These are phyloP conservation scores for Alternaria alternata DNA, from an alignment of 2,329 filamentous ascomycete species.

Conservation along the genomic window DNA sequence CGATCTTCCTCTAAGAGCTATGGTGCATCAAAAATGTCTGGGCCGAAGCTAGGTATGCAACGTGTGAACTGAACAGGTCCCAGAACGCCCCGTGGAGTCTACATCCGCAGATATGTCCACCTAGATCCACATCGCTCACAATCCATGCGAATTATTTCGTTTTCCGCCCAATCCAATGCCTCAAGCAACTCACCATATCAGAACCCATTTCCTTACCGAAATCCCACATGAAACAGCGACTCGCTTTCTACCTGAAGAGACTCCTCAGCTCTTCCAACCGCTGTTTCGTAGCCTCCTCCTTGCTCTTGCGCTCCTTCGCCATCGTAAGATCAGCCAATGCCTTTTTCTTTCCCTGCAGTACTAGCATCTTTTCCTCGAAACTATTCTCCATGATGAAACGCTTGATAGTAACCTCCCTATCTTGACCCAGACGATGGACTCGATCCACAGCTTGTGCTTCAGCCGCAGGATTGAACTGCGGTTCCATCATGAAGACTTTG, in stretches of 20 bases:
- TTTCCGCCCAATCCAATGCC: neutral
- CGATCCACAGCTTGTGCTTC: slow-evolving; percentile 95
- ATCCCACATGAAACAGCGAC: neutral
- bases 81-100: neutral
- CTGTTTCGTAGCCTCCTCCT: slow-evolving; percentile 70
- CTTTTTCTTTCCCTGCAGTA: slow-evolving; percentile 91
- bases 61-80: neutral
- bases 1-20: neutral
- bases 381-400: slow-evolving; percentile 89
- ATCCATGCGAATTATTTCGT: neutral
- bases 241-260: slow-evolving; percentile 57
- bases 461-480: slow-evolving; percentile 94
- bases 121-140: neutral
- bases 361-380: slow-evolving; percentile 93
- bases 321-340: slow-evolving; percentile 82
- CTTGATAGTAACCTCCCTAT: slow-evolving; percentile 82
- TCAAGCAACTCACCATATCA: neutral
- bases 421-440: slow-evolving; percentile 73
- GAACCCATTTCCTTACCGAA: neutral
- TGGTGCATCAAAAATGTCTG: neutral
- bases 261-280: slow-evolving; percentile 68
- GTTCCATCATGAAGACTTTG: slow-evolving; percentile 96
- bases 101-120: neutral
- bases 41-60: neutral
- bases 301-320: slow-evolving; percentile 60